Base-by-base conservation (phyloP, 2,329 filamentous ascomycete genomes). In the Diaporthe citrichinensis region DNA sequence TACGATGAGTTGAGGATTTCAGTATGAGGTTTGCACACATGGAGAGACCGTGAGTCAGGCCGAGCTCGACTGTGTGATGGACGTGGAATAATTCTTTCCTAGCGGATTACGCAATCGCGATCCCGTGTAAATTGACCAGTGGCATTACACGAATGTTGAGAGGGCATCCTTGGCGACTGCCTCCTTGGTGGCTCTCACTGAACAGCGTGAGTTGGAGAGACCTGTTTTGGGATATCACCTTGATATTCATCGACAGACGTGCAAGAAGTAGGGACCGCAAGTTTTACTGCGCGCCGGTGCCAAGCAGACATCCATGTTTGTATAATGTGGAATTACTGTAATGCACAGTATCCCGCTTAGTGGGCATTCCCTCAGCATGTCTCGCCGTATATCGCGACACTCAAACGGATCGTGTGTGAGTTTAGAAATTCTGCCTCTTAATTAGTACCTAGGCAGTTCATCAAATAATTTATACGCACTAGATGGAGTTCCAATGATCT, bases 81-180 rank as follows among this genome's bases (percentile, higher is more conserved):
- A 23, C 5, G 28, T 28, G 41, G 25, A 49, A 34, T 28, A 49
- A 49, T 34, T n/a, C 61, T 65, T 34, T 9, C 20, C 15, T 49
- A 65, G 61, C 61, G 41, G 44, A 67, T 67, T 14, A 36, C 62
- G 62, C 62, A 51, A 67, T 67, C 62, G 28, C 41, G 44, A n/a
- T 36, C 12, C 10, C 25, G 15, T 46, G 25, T 15, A 31, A 25
- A 65, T 34, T 49, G 61, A 44, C 41, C 61, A 65, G 41, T 65
- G 25, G 61, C 9, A 65, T 65, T 65, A 65, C 39, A 62, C 58
- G n/a, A 31, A 62, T 31, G 15, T 28, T 46, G 59, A 62, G 59
- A 31, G 14, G 55, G 9, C 36, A 44, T 44, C 59, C 39, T 61
- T 62, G 58, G 39, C 59, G 12, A 15, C 36, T 62, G 36, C n/a